Conservation (phyloP, 306 rosid species). For the Cicer judaicum region DNA sequence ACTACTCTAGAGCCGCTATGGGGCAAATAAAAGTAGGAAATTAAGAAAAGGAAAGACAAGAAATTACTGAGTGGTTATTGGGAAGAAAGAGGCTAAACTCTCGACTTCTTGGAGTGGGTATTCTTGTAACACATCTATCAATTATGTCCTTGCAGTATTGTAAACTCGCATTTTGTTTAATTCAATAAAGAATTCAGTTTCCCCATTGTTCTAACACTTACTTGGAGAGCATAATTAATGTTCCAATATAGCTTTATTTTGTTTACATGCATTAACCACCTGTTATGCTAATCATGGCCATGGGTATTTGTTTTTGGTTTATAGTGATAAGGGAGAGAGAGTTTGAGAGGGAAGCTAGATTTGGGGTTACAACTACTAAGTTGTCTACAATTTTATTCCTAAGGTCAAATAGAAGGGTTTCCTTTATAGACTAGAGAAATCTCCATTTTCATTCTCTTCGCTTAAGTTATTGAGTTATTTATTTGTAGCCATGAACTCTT, state of each 20-base stretch:
- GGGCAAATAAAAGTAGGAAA: no score
- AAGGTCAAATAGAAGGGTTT: constrained; percentile 12
- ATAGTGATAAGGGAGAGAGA: constrained; percentile 17
- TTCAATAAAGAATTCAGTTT: no score
- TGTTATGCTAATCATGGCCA: background rate
- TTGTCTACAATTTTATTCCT: background rate
- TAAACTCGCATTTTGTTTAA: no score
- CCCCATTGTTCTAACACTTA: no score
- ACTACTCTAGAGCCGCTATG: no score
- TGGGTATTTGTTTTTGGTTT: background rate
- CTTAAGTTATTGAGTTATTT: background rate
- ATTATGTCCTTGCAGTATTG: no score
- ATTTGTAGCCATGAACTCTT: constrained; percentile 22
- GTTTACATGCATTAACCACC: background rate
- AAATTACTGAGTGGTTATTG: no score
- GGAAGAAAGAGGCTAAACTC: no score
- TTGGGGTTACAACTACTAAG: background rate
- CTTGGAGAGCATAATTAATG: background rate
- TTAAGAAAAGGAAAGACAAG: no score
- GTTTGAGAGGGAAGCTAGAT: background rate
- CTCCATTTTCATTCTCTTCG: constrained; percentile 25
- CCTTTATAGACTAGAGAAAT: background rate
- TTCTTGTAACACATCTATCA: no score
- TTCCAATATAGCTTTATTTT: constrained; percentile 10
- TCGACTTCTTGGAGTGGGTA: no score